These are phyloP conservation scores for Podospora pseudocomata DNA, from an alignment of 495 filamentous ascomycete genomes.

Conservation along the genomic window DNA sequence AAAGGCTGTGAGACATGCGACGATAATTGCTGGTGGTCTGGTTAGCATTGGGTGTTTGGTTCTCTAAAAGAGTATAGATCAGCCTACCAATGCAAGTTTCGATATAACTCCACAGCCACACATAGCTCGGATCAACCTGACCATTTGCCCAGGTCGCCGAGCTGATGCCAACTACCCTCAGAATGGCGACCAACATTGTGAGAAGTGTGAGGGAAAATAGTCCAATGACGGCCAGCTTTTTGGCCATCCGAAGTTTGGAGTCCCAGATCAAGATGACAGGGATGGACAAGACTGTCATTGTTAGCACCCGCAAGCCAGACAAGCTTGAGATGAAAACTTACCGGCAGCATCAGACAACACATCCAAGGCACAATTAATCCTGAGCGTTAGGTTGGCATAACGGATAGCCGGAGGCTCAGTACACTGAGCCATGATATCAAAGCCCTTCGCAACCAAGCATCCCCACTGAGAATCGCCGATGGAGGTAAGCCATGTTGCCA, in stretches of 20 bases:
- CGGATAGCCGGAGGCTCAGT: neutral
- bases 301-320: neutral
- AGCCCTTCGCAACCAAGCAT: neutral
- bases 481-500: neutral
- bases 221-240: constrained; percentile 3
- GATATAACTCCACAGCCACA: constrained; percentile 2
- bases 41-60: neutral
- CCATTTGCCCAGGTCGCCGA: neutral
- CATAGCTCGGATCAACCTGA: neutral
- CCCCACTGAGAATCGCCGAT: neutral
- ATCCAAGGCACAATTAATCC: constrained; percentile 3
- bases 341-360: constrained; percentile 1
- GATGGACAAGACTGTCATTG: neutral
- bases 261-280: constrained; percentile 6
- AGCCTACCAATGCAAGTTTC: constrained; percentile 1
- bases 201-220: constrained; percentile 4
- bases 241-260: neutral
- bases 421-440: neutral
- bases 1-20: constrained; percentile 1
- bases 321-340: neutral
- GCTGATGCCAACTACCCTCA: constrained; percentile 3
- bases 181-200: constrained; percentile 1
- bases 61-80: neutral
- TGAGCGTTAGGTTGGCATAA: neutral
- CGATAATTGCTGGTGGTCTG: neutral